Percentiles rank a stretch among this genome's conserved stretches.
These are phyloP conservation scores for Trichosporon asahii DNA, from an alignment of 1,284 basidiomycete species.

Conservation along the genomic window DNA sequence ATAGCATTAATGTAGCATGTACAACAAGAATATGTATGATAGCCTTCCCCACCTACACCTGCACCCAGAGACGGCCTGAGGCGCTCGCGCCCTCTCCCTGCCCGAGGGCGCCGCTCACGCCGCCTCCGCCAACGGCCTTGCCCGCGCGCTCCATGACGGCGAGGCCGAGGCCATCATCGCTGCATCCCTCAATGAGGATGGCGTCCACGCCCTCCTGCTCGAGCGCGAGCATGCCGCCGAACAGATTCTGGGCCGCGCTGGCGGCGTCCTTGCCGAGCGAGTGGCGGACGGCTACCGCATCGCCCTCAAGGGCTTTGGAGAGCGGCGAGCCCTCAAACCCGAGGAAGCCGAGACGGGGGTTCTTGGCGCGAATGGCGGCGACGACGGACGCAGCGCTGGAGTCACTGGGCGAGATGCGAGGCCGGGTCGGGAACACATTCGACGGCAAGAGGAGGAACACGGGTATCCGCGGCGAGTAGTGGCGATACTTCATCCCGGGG, in stretches of 20 bases:
- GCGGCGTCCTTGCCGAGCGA: constrained; percentile 68
- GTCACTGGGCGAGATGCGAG: constrained; percentile 8
- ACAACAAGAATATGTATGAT: constrained; percentile 14
- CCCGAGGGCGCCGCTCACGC: constrained; percentile 32
- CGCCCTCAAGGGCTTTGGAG: constrained; percentile 10
- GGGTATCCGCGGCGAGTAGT: constrained; percentile 87
- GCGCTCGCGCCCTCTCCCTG: constrained; percentile 24
- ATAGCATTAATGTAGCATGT: constrained; percentile 12
- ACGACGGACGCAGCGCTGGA: constrained; percentile 12
- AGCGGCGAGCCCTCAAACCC: constrained; percentile 62
- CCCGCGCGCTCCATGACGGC: constrained; percentile 98
- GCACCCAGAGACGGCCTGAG: constrained; percentile 25
- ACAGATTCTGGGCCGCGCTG: constrained; percentile 74
- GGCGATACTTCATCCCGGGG: constrained; percentile 99
- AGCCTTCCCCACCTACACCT: constrained; percentile 19
- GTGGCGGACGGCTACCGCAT: constrained; percentile 37
- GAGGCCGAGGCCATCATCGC: constrained; percentile 77
- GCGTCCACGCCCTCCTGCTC: constrained; percentile 65
- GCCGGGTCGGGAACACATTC: constrained; percentile 41
- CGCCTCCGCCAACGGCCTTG: constrained; percentile 74
- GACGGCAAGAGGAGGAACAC: constrained; percentile 67
- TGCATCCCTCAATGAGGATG: constrained; percentile 84
- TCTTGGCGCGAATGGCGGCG: neutral
- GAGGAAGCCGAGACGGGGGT: constrained; percentile 62
- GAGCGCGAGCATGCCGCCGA: constrained; percentile 79